Base-by-base conservation (phyloP, 805 yeast species). In the Yarrowia keelungensis region DNA sequence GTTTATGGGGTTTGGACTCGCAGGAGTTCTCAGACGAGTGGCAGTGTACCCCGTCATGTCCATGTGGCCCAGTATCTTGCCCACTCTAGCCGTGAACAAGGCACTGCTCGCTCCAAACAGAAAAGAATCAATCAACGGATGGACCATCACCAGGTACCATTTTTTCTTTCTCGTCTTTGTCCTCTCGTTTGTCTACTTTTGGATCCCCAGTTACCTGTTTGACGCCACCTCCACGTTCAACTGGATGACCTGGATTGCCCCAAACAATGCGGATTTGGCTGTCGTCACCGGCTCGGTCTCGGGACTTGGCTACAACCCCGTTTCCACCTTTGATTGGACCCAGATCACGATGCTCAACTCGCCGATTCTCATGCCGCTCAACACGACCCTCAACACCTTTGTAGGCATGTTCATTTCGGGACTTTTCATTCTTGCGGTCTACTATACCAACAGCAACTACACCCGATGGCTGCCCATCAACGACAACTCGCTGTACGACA, bases 181-280 rank as follows among this genome's bases (percentile, higher is more conserved):
- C 15, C 75, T 75, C 15, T 76, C 83, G 42, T 87, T 87, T 72
- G 69, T 81, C 8, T 88, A 87, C 84, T 85, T 84, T 73, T 88
- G 89, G 87, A 78, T 89, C 71, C 91, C 93, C 12, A 88, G 87
- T 66, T 89, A 81, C 75, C 79, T 89, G 16, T 87, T 87, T 78
- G 79, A 80, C 16, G 91, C 87, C 2, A 81, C 89, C 65, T 82
- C 87, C 1, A 83, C 82, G 72, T 89, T 89, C 77, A 85, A 81
- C 73, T 86, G 89, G 89, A 82, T 84, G 73, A 82, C 78, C 38
- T 86, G 89, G 89, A 85, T 85, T 56, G 79, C 71, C 0, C 79
- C 79, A 15, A 76, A 86, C 71, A 87, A 87, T 73, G 85, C 86
- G 67, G 80, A 83, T 45, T 62, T 59, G 75, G 76, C 16, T 69